Evolutionary conservation across 345 rosid genomes (phyloP), one percentile per base, ranked within the genome.

Genomic region (Hypericum androsaemum): DNA sequence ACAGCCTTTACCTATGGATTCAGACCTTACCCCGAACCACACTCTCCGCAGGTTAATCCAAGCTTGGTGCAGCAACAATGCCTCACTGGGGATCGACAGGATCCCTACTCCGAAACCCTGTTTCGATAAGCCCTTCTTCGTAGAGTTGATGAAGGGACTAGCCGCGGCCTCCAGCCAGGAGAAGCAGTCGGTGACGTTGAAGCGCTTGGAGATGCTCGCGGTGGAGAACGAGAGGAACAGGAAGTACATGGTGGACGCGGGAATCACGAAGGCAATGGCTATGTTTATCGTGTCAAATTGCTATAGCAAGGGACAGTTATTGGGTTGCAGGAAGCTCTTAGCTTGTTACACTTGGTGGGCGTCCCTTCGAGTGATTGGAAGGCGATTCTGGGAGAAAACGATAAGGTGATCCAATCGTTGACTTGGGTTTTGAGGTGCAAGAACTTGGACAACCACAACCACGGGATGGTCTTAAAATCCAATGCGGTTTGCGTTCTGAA

Each of bases 1-100:
- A 44, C 88, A 71, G 42, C 66, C 75, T 15, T 63, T 89, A 59
- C 76, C 80, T 1, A 36, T 11, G 37, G 82, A 71, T 52, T 80
- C 84, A 1, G 83, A 80, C 54, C 67, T 88, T 12, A 86, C 92
- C 6, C 89, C 97, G 10, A 89, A 86, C 64, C 89, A 79, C 61
- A 85, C 71, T 47, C 64, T 89, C 43, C 86, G 88, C 50, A 78
- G 94, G 11, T 59, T 86, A 5, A 78, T 82, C 50, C 90, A 83
- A 61, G 71, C 78, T 6, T 86, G 95, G 95, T 70, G 81, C 66
- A 58, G 60, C 3, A 77, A 77, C 14, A 87, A 80, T 48, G 75
- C 80, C 6, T 64, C 77, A 2, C 47, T 48, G 5, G 84, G 87
- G 5, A 47, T 80, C 39, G 75, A 71, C 16, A 57, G 71, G 39